A percentile compares a stretch with the other conserved stretches of the same genome.
phyloP scores from a whole-genome alignment of 768 basidiomycete species.

The Infundibulicybe gibba region DNA sequence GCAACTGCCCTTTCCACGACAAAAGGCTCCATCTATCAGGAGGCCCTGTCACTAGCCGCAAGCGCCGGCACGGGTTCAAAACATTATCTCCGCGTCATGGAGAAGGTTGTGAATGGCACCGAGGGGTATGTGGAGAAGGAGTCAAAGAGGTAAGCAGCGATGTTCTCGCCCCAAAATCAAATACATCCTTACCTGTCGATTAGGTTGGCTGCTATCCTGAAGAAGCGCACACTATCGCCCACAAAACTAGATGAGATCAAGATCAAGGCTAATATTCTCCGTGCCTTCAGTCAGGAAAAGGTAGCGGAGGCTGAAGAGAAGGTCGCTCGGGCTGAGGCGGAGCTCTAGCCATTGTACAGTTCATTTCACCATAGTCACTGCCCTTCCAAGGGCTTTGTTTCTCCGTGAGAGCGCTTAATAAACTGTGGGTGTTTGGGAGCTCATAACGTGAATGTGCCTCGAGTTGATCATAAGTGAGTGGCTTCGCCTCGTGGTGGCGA shows the following conservation, averaged over 20 bases:
- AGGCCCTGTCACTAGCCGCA: constrained; percentile 56
- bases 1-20: constrained; percentile 53
- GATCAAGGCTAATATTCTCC: constrained; percentile 84
- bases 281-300: constrained; percentile 49
- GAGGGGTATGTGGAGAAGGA: constrained; percentile 86
- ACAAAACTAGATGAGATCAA: constrained; percentile 91
- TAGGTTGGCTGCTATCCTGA: constrained; percentile 74
- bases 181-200: constrained; percentile 12
- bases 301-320: constrained; percentile 32
- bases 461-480: constrained; percentile 5
- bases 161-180: constrained; percentile 7
- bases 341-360: constrained; percentile 32
- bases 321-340: constrained; percentile 33
- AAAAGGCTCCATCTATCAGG: constrained; percentile 59
- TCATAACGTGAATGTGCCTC: constrained; percentile 5
- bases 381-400: too few species aligned
- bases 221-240: constrained; percentile 72
- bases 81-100: constrained; percentile 90
- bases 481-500: constrained; percentile 23
- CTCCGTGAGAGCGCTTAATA: too few species aligned
- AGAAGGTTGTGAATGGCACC: constrained; percentile 70
- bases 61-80: constrained; percentile 49
- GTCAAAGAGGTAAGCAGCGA: constrained; percentile 57
- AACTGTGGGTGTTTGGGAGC: too few species aligned
- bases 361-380: neutral